A percentile compares a stretch with the other conserved stretches of the same genome.
Evolutionary conservation across 2,329 filamentous ascomycete genomes (phyloP).

Genomic region (Neonectria neomacrospora): DNA sequence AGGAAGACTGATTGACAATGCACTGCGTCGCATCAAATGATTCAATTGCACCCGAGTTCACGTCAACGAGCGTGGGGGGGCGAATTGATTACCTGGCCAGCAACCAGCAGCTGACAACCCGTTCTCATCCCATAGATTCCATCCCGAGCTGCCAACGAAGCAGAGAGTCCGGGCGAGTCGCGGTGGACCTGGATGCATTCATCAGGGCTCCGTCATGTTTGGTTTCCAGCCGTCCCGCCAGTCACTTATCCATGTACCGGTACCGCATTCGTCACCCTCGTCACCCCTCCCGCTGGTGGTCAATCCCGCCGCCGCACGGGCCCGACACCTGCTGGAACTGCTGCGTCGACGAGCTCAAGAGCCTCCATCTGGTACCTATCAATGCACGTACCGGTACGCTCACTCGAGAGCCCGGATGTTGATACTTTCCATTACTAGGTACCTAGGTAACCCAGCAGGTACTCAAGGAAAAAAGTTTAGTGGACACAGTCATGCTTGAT

Average conservation of each 20-base stretch:
- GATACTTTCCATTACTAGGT: not conserved
- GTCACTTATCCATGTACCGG: not conserved
- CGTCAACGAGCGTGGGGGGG: too few species aligned
- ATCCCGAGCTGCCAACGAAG: not conserved
- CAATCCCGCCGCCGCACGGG: not conserved
- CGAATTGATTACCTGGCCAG: too few species aligned
- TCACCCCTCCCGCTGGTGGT: too few species aligned
- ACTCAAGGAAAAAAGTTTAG: too few species aligned
- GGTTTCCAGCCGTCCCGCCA: not conserved
- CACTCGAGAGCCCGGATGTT: not conserved
- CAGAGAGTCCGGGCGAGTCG: not conserved
- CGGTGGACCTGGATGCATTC: constrained; percentile 1
- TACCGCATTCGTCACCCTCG: constrained; percentile 10
- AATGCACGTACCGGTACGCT: not conserved
- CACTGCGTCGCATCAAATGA: not conserved
- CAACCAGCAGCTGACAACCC: not conserved
- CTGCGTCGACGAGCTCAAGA: not conserved
- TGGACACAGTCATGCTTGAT: too few species aligned
- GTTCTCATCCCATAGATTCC: too few species aligned
- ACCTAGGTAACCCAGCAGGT: too few species aligned
- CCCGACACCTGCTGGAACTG: not conserved
- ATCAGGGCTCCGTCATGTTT: constrained; percentile 27
- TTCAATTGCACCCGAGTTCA: constrained; percentile 1
- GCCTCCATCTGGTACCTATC: not conserved
- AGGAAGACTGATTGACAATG: not conserved